phyloP scores from a whole-genome alignment of 805 yeast genomes.

The Hemisphaericaspora nanyangensis region DNA sequence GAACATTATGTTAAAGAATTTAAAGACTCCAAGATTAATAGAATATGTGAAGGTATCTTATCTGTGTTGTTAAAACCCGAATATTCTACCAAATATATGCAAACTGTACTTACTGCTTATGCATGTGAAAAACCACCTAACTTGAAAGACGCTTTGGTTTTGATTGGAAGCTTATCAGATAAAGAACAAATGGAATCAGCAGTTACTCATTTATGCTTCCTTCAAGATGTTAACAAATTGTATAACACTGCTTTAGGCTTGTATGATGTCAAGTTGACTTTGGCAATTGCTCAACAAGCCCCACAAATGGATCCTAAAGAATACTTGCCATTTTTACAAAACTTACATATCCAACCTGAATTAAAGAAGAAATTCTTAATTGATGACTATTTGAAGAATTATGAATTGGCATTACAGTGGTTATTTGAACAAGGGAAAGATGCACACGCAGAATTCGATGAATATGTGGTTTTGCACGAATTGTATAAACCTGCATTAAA shows the following conservation, averaged over 20 bases:
- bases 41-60: conserved; percentile 69
- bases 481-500: conserved; percentile 68
- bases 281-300: conserved; percentile 79
- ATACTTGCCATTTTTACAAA: conserved; percentile 86
- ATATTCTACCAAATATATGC: conserved; percentile 57
- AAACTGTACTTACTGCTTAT: conserved; percentile 82
- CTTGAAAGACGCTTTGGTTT: conserved; percentile 63
- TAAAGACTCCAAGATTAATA: conserved; percentile 62
- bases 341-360: conserved; percentile 63
- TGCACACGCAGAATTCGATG: conserved; percentile 51
- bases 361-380: conserved; percentile 69
- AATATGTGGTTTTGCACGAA: conserved; percentile 65
- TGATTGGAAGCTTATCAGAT: conserved; percentile 52
- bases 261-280: conserved; percentile 76
- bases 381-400: conserved; percentile 71
- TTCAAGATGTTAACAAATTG: conserved; percentile 81
- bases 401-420: conserved; percentile 65
- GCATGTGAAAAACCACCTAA: conserved; percentile 91
- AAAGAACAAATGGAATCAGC: conserved; percentile 50
- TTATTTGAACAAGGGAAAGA: conserved; percentile 47
- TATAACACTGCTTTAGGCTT: conserved; percentile 77
- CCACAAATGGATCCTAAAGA: conserved; percentile 98
- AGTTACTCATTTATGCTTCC: conserved; percentile 81
- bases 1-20: conserved; percentile 23
- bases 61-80: conserved; percentile 49